A percentile compares a stretch with the other conserved stretches of the same genome.
phyloP scores from a whole-genome alignment of 106 monocot genomes.

The Allium sativum region DNA sequence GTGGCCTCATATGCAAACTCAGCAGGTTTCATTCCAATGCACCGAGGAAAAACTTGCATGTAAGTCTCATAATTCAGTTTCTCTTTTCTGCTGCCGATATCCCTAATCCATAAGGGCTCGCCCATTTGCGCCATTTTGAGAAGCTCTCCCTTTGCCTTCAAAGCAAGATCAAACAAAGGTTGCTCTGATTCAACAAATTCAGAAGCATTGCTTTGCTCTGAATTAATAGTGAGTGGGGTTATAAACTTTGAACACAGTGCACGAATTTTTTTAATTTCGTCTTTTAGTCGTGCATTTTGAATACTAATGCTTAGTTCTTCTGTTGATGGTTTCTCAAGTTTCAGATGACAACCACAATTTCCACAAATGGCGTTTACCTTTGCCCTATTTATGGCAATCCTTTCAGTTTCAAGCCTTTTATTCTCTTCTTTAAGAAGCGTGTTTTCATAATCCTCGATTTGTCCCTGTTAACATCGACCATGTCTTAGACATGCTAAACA shows the following conservation, averaged over 20 bases:
- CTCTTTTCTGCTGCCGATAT: slow-evolving; percentile 17
- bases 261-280: slow-evolving; percentile 57
- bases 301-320: slow-evolving; percentile 66
- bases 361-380: slow-evolving; percentile 60
- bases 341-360: slow-evolving; percentile 36
- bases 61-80: slow-evolving; percentile 50
- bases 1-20: slow-evolving; percentile 54
- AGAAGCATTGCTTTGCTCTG: slow-evolving; percentile 12
- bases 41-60: slow-evolving; percentile 27
- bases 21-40: slow-evolving; percentile 26
- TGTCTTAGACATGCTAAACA: not conserved
- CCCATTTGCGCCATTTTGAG: slow-evolving; percentile 49
- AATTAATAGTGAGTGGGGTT: slow-evolving; percentile 31
- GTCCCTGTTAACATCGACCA: not conserved
- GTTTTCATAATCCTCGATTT: slow-evolving; percentile 27
- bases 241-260: slow-evolving; percentile 48
- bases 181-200: slow-evolving; percentile 22
- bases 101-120: slow-evolving; percentile 50
- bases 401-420: slow-evolving; percentile 62
- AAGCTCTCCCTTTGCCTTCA: slow-evolving; percentile 67
- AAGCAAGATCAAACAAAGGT: slow-evolving; percentile 45
- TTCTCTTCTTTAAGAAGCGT: slow-evolving; percentile 60
- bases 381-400: slow-evolving; percentile 40
- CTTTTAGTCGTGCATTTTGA: slow-evolving; percentile 69
- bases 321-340: slow-evolving; percentile 37